Conservation (phyloP, 2,329 filamentous ascomycete genomes). For the Fusarium chuoi region DNA sequence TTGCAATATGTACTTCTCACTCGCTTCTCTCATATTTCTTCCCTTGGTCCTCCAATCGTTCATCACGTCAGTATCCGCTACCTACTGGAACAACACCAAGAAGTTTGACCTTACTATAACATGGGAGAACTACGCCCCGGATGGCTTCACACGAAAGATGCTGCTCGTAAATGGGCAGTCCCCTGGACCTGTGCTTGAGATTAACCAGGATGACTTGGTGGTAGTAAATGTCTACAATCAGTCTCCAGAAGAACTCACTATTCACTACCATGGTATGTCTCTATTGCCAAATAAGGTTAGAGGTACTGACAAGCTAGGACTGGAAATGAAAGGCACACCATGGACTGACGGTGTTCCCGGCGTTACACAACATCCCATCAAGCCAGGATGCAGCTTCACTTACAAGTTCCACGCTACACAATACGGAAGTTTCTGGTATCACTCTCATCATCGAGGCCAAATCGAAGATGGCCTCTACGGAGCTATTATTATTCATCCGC, state of each 20-base stretch:
- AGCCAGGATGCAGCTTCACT: slow-evolving; percentile 58
- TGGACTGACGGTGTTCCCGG: slow-evolving; percentile 72
- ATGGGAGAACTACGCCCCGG: slow-evolving; percentile 53
- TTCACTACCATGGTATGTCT: slow-evolving; percentile 61
- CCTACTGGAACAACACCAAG: slow-evolving; percentile 18
- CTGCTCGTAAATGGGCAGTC: slow-evolving; percentile 68
- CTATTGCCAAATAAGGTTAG: accelerated
- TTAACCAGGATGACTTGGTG: slow-evolving; percentile 62
- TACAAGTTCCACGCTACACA: slow-evolving; percentile 67
- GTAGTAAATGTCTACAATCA: slow-evolving; percentile 58
- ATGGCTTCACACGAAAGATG: slow-evolving; percentile 58
- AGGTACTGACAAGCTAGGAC: slow-evolving; percentile 45
- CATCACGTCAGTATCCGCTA: slow-evolving; percentile 7
- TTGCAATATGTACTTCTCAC: slow-evolving; percentile 19
- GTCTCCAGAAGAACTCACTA: slow-evolving; percentile 58
- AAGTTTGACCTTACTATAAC: slow-evolving; percentile 48
- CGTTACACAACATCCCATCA: slow-evolving; percentile 63
- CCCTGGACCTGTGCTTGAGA: slow-evolving; percentile 68
- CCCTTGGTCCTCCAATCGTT: slow-evolving; percentile 13
- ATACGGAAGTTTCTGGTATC: slow-evolving; percentile 70
- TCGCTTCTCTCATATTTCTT: background rate
- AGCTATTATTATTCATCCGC: slow-evolving; percentile 61
- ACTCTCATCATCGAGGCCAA: slow-evolving; percentile 65
- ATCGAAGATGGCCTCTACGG: slow-evolving; percentile 70
- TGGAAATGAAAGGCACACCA: slow-evolving; percentile 62